Evolutionary conservation across 306 rosid genomes (phyloP).

Genomic region (Glycine tomentella): DNA sequence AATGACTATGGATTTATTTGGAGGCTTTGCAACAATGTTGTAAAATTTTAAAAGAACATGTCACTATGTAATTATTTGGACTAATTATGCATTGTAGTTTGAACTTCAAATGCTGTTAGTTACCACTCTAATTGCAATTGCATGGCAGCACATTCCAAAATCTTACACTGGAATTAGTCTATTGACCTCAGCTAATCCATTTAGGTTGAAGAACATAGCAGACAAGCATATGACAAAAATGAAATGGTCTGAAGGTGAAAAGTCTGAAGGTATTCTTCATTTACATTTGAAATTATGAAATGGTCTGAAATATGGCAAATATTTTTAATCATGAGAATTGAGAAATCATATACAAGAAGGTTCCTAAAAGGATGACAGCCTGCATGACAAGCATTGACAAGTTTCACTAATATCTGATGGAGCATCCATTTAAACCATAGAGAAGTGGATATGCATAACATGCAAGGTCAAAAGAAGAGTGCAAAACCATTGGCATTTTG

Average conservation of each 20-base stretch:
- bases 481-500: background rate
- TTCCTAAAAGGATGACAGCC: slow-evolving; percentile 12
- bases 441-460: background rate
- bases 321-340: slow-evolving; percentile 28
- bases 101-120: slow-evolving; percentile 17
- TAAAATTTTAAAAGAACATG: too few relatives aligned
- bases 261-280: slow-evolving; percentile 13
- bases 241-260: background rate
- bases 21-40: too few relatives aligned
- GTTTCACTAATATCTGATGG: slow-evolving; percentile 22
- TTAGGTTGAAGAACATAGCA: background rate
- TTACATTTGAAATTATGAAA: background rate
- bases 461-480: slow-evolving; percentile 1
- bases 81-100: background rate
- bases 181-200: slow-evolving; percentile 29
- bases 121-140: slow-evolving; percentile 11
- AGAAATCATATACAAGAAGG: slow-evolving; percentile 16
- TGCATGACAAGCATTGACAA: slow-evolving; percentile 8
- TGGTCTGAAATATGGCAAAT: slow-evolving; percentile 4
- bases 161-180: background rate
- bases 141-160: background rate
- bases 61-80: background rate
- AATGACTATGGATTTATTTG: too few relatives aligned
- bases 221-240: background rate
- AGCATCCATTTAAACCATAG: slow-evolving; percentile 9